These are phyloP conservation scores for Trichoderma sp. DNA, from an alignment of 2,329 filamentous ascomycete genomes.

Conservation along the genomic window DNA sequence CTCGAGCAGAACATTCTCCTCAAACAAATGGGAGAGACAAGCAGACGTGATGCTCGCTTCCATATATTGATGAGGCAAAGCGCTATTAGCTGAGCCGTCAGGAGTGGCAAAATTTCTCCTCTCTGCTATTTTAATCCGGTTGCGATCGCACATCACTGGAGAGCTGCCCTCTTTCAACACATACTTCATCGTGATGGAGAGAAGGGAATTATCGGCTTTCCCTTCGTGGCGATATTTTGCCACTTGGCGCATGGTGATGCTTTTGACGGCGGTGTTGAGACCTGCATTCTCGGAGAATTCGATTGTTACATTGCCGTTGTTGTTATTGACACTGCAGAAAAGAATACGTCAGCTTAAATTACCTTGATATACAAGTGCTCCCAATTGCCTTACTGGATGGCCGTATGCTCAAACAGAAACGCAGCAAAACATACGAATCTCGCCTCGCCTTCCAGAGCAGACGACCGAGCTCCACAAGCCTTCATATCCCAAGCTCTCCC, in stretches of 20 bases:
- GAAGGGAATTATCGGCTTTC: not conserved
- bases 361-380: not conserved
- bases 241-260: slow-evolving; percentile 18
- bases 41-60: slow-evolving; percentile 35
- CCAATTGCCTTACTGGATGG: slow-evolving; percentile 30
- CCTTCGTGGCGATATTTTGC: slow-evolving; percentile 11
- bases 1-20: slow-evolving; percentile 33
- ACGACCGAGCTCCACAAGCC: slow-evolving; percentile 28
- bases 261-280: not conserved
- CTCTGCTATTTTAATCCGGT: not conserved
- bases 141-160: slow-evolving; percentile 4
- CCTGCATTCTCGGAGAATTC: not conserved
- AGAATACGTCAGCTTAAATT: not conserved
- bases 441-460: slow-evolving; percentile 23
- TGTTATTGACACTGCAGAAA: not conserved
- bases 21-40: slow-evolving; percentile 27
- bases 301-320: not conserved
- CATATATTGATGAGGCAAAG: slow-evolving; percentile 31
- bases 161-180: not conserved
- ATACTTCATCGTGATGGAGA: not conserved
- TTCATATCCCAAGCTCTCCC: slow-evolving; percentile 39
- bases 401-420: slow-evolving; percentile 31
- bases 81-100: not conserved
- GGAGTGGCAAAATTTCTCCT: slow-evolving; percentile 5
- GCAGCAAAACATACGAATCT: slow-evolving; percentile 29